Evolutionary conservation across 208 protist genomes (phyloP).

Genomic region (Trypanosoma platydactyli): DNA sequence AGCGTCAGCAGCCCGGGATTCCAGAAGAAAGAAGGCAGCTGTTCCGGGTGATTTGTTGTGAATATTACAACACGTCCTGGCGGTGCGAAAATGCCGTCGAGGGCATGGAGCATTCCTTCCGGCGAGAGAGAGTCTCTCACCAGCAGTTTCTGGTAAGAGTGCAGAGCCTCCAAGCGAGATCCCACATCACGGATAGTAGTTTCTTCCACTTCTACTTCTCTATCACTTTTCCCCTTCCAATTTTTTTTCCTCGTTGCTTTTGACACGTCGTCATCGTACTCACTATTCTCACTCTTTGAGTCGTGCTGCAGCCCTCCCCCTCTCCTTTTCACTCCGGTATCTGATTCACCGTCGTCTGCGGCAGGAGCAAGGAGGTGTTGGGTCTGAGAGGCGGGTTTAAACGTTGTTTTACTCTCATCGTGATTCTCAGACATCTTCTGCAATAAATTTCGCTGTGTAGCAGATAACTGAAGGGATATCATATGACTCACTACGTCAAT

Average conservation of each 20-base stretch:
- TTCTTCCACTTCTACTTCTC: conserved; percentile 12
- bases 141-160: conserved; percentile 24
- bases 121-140: conserved; percentile 72
- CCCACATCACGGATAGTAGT: neutral
- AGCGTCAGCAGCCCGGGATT: conserved; percentile 68
- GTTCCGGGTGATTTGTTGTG: conserved; percentile 91
- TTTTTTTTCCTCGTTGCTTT: no score
- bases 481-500: conserved; percentile 59
- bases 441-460: neutral
- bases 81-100: conserved; percentile 79
- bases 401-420: neutral
- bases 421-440: neutral
- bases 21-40: conserved; percentile 62
- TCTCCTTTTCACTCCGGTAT: no score
- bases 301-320: no score
- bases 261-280: no score
- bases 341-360: no score
- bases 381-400: neutral
- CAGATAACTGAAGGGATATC: conserved; percentile 16
- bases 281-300: no score
- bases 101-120: conserved; percentile 79
- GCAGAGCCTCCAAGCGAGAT: neutral
- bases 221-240: conserved; percentile 2
- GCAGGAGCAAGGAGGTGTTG: neutral
- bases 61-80: conserved; percentile 89